Evolutionary conservation across 208 protist genomes (phyloP).

Genomic region (Angomonas ambiguus): DNA sequence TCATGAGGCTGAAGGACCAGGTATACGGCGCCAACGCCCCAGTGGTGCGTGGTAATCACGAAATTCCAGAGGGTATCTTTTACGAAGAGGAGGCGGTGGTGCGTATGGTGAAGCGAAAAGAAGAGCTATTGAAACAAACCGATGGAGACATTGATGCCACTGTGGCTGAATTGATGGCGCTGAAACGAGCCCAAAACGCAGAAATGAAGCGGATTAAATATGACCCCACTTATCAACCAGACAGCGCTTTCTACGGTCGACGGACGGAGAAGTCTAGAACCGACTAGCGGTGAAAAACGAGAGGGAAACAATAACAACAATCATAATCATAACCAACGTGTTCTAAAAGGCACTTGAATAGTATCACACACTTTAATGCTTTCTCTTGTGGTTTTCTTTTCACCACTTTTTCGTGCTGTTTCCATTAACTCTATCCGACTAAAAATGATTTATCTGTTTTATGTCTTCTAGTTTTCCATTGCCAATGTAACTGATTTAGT

Average conservation of each 20-base stretch:
- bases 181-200: constrained; percentile 10
- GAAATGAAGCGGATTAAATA: neutral
- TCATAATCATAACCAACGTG: neutral
- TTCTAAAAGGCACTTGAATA: too few species aligned
- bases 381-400: too few species aligned
- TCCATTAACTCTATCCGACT: too few species aligned
- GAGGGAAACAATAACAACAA: neutral
- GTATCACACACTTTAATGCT: too few species aligned
- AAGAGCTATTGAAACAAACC: constrained; percentile 68
- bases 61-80: constrained; percentile 35
- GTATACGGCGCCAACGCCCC: constrained; percentile 68
- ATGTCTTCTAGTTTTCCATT: too few species aligned
- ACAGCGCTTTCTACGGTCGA: neutral
- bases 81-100: constrained; percentile 60
- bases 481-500: too few species aligned
- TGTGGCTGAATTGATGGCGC: constrained; percentile 56
- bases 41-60: constrained; percentile 23
- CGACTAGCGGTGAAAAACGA: neutral
- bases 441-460: too few species aligned
- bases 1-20: constrained; percentile 80
- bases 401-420: too few species aligned
- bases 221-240: neutral
- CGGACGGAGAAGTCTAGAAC: neutral
- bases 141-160: constrained; percentile 57
- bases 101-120: constrained; percentile 59